Conservation (phyloP, 2,329 filamentous ascomycete species). For the Colletotrichum sidae region DNA sequence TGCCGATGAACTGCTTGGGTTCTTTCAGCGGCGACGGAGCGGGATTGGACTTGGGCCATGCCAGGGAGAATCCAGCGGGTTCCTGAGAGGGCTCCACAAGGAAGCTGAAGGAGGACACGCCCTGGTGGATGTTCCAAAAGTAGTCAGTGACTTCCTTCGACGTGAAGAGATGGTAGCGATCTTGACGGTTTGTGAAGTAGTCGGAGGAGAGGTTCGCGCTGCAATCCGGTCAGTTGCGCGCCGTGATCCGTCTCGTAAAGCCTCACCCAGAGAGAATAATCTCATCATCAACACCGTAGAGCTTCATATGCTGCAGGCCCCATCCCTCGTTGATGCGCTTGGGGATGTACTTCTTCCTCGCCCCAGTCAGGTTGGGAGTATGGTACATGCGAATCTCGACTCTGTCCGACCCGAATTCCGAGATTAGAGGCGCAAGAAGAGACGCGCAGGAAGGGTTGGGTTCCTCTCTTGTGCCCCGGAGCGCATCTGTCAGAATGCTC, state of each 20-base stretch:
- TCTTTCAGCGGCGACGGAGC: slow-evolving; percentile 80
- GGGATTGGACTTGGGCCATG: slow-evolving; percentile 82
- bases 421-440: slow-evolving; percentile 83
- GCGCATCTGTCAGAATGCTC: slow-evolving; percentile 90
- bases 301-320: slow-evolving; percentile 99
- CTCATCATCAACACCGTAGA: slow-evolving; percentile 95
- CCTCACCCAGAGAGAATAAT: slow-evolving; percentile 89
- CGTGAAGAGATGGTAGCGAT: slow-evolving; percentile 92
- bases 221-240: not conserved
- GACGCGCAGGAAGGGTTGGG: slow-evolving; percentile 90
- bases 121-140: slow-evolving; percentile 81
- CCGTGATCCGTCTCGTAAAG: not conserved
- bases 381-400: slow-evolving; percentile 98
- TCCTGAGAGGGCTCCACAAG: slow-evolving; percentile 73
- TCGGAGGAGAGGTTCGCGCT: slow-evolving; percentile 89
- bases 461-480: slow-evolving; percentile 91
- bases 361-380: slow-evolving; percentile 91
- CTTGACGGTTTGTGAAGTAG: slow-evolving; percentile 96
- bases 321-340: slow-evolving; percentile 96
- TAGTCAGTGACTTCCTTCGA: slow-evolving; percentile 84
- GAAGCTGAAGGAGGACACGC: slow-evolving; percentile 85
- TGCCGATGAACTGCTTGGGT: slow-evolving; percentile 75
- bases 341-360: slow-evolving; percentile 86
- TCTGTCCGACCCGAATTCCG: slow-evolving; percentile 83
- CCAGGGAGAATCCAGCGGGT: slow-evolving; percentile 67